A percentile compares a stretch with the other conserved stretches of the same genome.
phyloP scores from a whole-genome alignment of 352 stramenopile species.

The Globisporangium parvum region DNA sequence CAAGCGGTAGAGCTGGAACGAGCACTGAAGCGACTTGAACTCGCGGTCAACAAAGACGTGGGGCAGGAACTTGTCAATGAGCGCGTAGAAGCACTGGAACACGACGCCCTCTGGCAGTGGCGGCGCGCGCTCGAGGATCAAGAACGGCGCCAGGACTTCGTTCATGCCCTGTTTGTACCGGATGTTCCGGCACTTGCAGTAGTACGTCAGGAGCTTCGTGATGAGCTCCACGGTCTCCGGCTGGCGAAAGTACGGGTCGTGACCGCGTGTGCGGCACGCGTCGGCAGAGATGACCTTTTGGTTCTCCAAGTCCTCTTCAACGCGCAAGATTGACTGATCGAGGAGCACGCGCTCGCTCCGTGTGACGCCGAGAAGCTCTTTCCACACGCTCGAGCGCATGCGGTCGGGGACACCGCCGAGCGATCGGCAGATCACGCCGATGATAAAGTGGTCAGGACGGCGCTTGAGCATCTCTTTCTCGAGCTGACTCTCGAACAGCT shows the following conservation, averaged over 20 bases:
- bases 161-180: slow-evolving; percentile 95
- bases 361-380: slow-evolving; percentile 69
- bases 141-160: slow-evolving; percentile 89
- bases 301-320: slow-evolving; percentile 86
- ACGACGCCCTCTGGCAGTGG: slow-evolving; percentile 58
- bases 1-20: slow-evolving; percentile 88
- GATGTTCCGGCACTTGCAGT: slow-evolving; percentile 88
- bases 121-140: slow-evolving; percentile 56
- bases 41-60: slow-evolving; percentile 87
- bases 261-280: slow-evolving; percentile 72
- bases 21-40: slow-evolving; percentile 90
- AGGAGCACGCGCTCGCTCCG: slow-evolving; percentile 53
- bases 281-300: slow-evolving; percentile 89
- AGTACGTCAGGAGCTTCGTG: slow-evolving; percentile 87
- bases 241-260: slow-evolving; percentile 72
- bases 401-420: slow-evolving; percentile 50
- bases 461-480: slow-evolving; percentile 61
- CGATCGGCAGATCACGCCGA: slow-evolving; percentile 64
- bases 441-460: slow-evolving; percentile 63
- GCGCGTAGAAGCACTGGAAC: slow-evolving; percentile 86
- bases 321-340: slow-evolving; percentile 63
- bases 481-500: slow-evolving; percentile 32
- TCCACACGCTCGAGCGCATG: slow-evolving; percentile 64
- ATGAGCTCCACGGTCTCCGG: slow-evolving; percentile 71
- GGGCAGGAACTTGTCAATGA: slow-evolving; percentile 86